Evolutionary conservation across 805 yeast genomes (phyloP), one percentile per base, ranked within the genome.

Genomic region (Scheffersomyces amazonensis): DNA sequence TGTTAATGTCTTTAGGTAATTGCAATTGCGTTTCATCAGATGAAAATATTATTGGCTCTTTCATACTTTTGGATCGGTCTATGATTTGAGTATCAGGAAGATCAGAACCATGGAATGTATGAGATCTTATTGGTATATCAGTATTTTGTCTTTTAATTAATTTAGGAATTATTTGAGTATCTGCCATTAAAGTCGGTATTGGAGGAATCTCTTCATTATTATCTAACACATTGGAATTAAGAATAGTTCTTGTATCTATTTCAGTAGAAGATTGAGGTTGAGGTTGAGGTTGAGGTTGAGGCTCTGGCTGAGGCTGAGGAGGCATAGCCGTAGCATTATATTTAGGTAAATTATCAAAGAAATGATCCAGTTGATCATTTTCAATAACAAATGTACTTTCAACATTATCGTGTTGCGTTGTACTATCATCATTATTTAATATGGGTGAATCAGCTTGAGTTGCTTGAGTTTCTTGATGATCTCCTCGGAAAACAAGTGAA

Each of bases 161-260:
- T 10, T 32, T n/a, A 15, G 28, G 3, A 10, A 27, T 18, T 4
- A 31, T 27, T 36, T 36, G 35, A 23, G 31, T 31, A 17, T 36
- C 39, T 17, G 31, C 31, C 13, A 11, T 27, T n/a, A 18, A 9
- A 17, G 13, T 16, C n/a, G n/a, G n/a, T n/a, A n/a, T n/a, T n/a
- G n/a, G n/a, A 22, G 10, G 5, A n/a, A 16, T 23, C 6, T 20
- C 22, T 20, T 20, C 9, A 9, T 7, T 9, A 7, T 9, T 9
- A 6, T 20, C 9, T 20, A 20, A 20, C 9, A 23, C 27, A 23
- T 23, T 23, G n/a, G 5, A 10, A 13, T 27, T 9, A 13, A 27
- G 30, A 27, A 27, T 27, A 5, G 16, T 27, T 4, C 5, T 5
- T 13, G 30, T 27, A 27, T 27, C 30, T 4, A 27, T 13, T 5